Conservation (phyloP, 805 yeast genomes). For the Spathaspora sp. region DNA sequence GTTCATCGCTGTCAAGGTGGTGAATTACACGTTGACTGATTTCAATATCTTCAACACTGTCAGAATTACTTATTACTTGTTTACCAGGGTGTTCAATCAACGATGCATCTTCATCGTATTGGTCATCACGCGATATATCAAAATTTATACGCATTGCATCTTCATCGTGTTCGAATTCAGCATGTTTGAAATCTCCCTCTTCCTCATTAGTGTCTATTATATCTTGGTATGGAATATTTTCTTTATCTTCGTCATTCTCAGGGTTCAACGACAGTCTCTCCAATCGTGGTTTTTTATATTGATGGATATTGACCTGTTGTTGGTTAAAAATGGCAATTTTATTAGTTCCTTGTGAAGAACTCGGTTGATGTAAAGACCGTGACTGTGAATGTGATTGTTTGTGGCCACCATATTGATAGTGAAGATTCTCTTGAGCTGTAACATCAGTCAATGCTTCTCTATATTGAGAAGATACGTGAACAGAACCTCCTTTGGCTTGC, state of each 20-base stretch:
- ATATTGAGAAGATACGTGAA: conserved; percentile 2
- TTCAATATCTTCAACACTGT: not conserved
- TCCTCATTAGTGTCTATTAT: conserved; percentile 10
- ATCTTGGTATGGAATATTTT: conserved; percentile 8
- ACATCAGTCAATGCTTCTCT: conserved; percentile 30
- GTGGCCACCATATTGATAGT: conserved; percentile 4
- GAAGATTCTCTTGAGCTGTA: conserved; percentile 15
- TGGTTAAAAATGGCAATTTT: conserved; percentile 17
- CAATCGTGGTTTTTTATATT: conserved; percentile 20
- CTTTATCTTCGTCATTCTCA: conserved; percentile 11
- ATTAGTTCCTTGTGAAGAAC: not conserved
- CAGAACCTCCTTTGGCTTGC: not conserved
- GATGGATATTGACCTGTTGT: conserved; percentile 11
- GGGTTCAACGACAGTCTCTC: conserved; percentile 14
- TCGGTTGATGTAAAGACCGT: conserved; percentile 8
- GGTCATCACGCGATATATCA: not conserved
- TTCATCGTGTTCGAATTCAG: not conserved
- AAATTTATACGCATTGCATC: not conserved
- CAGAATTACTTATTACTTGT: not conserved
- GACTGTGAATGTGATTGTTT: conserved; percentile 4
- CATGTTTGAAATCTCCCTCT: conserved; percentile 9
- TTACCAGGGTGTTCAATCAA: not conserved
- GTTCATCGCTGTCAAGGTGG: conserved; percentile 1
- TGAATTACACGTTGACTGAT: not conserved
- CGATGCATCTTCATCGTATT: not conserved